Evolutionary conservation across 2,329 filamentous ascomycete genomes (phyloP).

Genomic region (Tympanopsis confertula): DNA sequence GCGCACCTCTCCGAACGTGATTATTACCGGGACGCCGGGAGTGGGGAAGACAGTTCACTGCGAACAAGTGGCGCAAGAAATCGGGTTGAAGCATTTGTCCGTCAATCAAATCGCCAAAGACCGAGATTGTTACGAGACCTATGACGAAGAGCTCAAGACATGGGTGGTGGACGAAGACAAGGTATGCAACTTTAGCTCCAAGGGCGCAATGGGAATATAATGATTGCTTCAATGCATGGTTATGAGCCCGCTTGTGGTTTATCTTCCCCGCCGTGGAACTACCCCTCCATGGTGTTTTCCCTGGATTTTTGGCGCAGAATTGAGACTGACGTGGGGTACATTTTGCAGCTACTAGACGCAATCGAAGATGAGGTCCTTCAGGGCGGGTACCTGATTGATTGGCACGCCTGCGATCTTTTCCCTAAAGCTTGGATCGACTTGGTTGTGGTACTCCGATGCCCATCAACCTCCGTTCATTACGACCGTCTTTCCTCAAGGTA

Average conservation of each 20-base stretch:
- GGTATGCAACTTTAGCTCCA: too few species aligned
- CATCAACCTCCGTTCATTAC: constrained; percentile 69
- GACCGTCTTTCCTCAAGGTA: constrained; percentile 70
- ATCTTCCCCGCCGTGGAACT: too few species aligned
- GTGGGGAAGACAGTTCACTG: constrained; percentile 95
- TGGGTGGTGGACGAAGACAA: constrained; percentile 97
- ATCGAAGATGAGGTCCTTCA: constrained; percentile 70
- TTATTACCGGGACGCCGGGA: constrained; percentile 89
- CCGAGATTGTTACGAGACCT: constrained; percentile 74
- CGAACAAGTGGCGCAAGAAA: constrained; percentile 65
- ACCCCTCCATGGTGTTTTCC: too few species aligned
- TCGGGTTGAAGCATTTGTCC: constrained; percentile 69
- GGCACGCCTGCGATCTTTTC: constrained; percentile 95
- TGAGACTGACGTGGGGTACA: too few species aligned
- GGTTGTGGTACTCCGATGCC: constrained; percentile 80
- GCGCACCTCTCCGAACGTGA: constrained; percentile 67
- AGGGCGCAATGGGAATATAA: too few species aligned
- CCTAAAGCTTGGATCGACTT: constrained; percentile 89
- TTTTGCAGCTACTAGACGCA: constrained; percentile 79
- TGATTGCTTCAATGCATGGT: too few species aligned
- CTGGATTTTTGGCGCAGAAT: too few species aligned
- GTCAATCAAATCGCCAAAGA: constrained; percentile 91
- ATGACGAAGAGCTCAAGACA: constrained; percentile 72
- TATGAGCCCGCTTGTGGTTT: too few species aligned
- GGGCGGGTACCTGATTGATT: constrained; percentile 86